These are phyloP conservation scores for Raffaelea deltoideospora DNA, from an alignment of 2,329 filamentous ascomycete species.

Conservation along the genomic window DNA sequence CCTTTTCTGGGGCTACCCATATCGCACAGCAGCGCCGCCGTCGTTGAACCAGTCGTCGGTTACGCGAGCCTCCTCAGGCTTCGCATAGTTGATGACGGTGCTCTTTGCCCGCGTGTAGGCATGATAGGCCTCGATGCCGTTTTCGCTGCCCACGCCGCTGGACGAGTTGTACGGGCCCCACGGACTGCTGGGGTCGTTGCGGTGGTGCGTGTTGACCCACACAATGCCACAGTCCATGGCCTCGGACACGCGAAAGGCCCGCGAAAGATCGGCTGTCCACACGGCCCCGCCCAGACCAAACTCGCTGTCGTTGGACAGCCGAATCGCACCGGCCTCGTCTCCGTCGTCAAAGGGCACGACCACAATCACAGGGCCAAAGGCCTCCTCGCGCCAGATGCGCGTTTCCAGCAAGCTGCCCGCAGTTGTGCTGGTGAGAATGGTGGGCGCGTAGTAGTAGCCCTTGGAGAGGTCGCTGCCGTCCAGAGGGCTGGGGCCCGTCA, in stretches of 20 bases:
- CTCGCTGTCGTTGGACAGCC: conserved; percentile 55
- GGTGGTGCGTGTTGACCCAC: conserved; percentile 48
- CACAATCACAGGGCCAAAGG: conserved; percentile 68
- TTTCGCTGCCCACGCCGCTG: conserved; percentile 58
- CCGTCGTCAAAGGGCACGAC: conserved; percentile 65
- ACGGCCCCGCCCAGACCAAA: conserved; percentile 67
- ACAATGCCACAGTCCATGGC: conserved; percentile 50
- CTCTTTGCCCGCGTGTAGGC: conserved; percentile 48
- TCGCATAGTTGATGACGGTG: conserved; percentile 54
- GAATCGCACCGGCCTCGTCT: conserved; percentile 55
- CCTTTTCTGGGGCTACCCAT: conserved; percentile 41
- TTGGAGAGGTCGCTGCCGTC: conserved; percentile 36
- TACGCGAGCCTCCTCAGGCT: conserved; percentile 31
- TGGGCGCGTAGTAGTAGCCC: conserved; percentile 68
- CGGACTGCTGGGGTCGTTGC: conserved; percentile 56
- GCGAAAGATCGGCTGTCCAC: conserved; percentile 61
- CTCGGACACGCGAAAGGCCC: conserved; percentile 58
- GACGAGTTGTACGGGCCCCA: conserved; percentile 50
- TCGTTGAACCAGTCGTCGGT: conserved; percentile 56
- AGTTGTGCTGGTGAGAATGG: conserved; percentile 45
- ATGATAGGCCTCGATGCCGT: conserved; percentile 49
- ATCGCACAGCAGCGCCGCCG: conserved; percentile 38
- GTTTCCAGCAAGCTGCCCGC: conserved; percentile 39
- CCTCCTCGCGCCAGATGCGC: conserved; percentile 65
- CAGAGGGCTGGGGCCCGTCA: conserved; percentile 29